These are phyloP conservation scores for Geosmithia morbida DNA, from an alignment of 2,329 filamentous ascomycete species.

Conservation along the genomic window DNA sequence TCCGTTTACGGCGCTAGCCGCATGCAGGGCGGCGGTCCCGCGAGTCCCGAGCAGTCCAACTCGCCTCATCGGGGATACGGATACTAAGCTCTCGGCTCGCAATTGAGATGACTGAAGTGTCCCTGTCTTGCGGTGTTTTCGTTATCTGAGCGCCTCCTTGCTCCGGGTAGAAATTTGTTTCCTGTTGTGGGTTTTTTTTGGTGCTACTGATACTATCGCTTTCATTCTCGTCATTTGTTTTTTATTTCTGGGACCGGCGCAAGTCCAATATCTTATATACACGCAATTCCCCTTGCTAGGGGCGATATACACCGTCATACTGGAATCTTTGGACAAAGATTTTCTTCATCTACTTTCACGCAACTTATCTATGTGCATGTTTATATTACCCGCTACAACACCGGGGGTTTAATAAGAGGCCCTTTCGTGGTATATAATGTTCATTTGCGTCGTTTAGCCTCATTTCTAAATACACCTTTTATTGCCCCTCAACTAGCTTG, in stretches of 20 bases:
- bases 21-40: slow-evolving; percentile 3
- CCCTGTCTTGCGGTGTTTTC: neutral
- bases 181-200: neutral
- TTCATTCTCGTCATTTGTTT: no score
- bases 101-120: neutral
- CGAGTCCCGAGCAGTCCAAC: neutral
- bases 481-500: slow-evolving; percentile 42
- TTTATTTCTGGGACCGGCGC: no score
- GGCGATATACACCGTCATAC: no score
- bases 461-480: neutral
- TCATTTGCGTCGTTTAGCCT: neutral
- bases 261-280: no score
- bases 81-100: neutral
- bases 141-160: neutral
- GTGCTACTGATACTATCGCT: neutral
- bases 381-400: no score
- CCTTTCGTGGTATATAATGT: no score
- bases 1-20: slow-evolving; percentile 4
- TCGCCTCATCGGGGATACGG: neutral
- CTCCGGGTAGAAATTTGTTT: neutral
- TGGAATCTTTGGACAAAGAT: no score
- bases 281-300: no score
- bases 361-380: no score
- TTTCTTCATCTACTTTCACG: no score
- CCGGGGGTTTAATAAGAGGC: no score